Evolutionary conservation across 176 grass and related monocot genomes (phyloP), one percentile per base, ranked within the genome.

Genomic region (Zea luxurians): DNA sequence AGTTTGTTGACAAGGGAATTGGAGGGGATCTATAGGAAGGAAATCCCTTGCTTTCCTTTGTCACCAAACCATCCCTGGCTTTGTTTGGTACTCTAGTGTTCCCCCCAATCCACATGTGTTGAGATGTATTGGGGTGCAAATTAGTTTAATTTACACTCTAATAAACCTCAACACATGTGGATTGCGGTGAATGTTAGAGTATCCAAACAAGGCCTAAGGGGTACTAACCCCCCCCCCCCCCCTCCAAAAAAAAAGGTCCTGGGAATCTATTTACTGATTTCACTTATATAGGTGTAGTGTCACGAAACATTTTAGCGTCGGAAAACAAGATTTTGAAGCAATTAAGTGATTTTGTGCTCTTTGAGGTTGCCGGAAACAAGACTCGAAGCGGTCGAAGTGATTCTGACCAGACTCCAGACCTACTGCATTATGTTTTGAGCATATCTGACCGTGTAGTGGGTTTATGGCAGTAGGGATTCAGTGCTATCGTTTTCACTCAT

Each of bases 361-460:
- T 20, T 58, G 54, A 58, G 54, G 9, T 58, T 58, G 54, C 8
- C 8, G 7, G 69, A 52, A 53, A 12, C 20, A 35, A 40, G 4
- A 9, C 37, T 37, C 9, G 43, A 43, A 76, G 10, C 2, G 53
- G 16, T 35, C 8, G 1, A 61, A 61, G 13, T 9, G 11, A 16
- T 62, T 44, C 8, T 77, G 15, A 10, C 70, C 10, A 10, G 7
- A 34, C 10, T 0, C 53, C 9, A 52, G 7, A 34, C 10, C 1
- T 41, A 36, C 17, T 20, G 55, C 71, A 48, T 7, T 71, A n/a
- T 6, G 65, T 66, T 34, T 78, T 72, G 35, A 82, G 54, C 17
- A 40, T 34, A 36, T 13, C 27, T 27, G n/a, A 35, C 50, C 36
- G 7, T 37, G 10, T 18, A 12, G 8, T 52, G 11, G 59, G 17